Evolutionary conservation across 495 filamentous ascomycete genomes (phyloP).

Genomic region (Xylaria curta): DNA sequence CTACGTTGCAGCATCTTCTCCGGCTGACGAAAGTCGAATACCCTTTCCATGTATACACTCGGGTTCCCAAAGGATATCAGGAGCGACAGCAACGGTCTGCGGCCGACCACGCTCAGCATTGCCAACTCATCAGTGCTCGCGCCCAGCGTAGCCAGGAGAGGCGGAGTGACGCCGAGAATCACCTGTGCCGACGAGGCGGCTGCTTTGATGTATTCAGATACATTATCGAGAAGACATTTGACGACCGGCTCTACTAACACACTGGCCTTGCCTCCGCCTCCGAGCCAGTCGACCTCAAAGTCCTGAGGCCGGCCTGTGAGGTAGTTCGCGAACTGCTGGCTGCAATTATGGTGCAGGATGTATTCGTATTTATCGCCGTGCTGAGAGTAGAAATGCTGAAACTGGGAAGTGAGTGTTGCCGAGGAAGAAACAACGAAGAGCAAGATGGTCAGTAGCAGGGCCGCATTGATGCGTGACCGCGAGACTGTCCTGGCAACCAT

Average conservation of each 20-base stretch:
- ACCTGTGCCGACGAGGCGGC: slow-evolving; percentile 37
- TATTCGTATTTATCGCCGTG: slow-evolving; percentile 27
- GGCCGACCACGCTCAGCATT: slow-evolving; percentile 26
- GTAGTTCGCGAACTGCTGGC: slow-evolving; percentile 30
- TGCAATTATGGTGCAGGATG: slow-evolving; percentile 32
- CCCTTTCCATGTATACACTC: slow-evolving; percentile 20
- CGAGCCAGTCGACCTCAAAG: slow-evolving; percentile 20
- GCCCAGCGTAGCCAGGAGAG: slow-evolving; percentile 33
- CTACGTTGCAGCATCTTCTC: slow-evolving; percentile 11
- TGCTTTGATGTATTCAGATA: slow-evolving; percentile 39
- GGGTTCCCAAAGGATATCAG: slow-evolving; percentile 24
- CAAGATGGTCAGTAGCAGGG: neutral
- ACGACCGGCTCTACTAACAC: slow-evolving; percentile 30
- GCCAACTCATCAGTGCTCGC: slow-evolving; percentile 30
- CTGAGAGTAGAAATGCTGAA: slow-evolving; percentile 31
- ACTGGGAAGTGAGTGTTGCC: slow-evolving; percentile 26
- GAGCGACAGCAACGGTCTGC: slow-evolving; percentile 29
- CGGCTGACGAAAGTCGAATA: slow-evolving; percentile 23
- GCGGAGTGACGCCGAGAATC: slow-evolving; percentile 39
- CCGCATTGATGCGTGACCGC: neutral
- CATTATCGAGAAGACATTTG: slow-evolving; percentile 36
- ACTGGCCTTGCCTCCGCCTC: slow-evolving; percentile 18
- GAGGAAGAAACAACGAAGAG: slow-evolving; percentile 7
- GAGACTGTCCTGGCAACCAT: neutral
- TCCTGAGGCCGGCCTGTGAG: slow-evolving; percentile 24